Conservation (phyloP, 2,329 filamentous ascomycete genomes). For the Pseudocercospora cruenta region DNA sequence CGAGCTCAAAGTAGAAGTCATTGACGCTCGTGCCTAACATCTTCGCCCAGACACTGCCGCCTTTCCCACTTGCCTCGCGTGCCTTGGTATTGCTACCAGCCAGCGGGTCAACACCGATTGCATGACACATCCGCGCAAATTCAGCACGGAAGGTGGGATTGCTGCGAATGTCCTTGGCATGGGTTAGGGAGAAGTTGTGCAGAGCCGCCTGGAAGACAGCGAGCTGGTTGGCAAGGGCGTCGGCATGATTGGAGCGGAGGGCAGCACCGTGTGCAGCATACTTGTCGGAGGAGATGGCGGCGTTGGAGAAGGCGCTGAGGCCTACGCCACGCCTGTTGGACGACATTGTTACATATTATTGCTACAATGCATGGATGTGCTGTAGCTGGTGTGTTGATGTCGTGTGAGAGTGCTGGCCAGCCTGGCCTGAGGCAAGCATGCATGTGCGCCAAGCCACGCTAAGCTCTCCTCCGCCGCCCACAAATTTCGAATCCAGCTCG, state of each 20-base stretch:
- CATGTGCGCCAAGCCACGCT: conserved; percentile 14
- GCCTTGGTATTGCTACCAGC: conserved; percentile 55
- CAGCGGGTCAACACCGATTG: conserved; percentile 93
- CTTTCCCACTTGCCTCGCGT: conserved; percentile 49
- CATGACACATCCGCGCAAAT: conserved; percentile 97
- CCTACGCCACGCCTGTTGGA: conserved; percentile 76
- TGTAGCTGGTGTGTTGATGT: not conserved
- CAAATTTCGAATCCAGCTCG: conserved; percentile 22
- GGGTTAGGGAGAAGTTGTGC: conserved; percentile 92
- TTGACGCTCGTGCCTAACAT: conserved; percentile 89
- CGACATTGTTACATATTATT: conserved; percentile 42
- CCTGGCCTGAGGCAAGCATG: conserved; percentile 4
- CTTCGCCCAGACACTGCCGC: conserved; percentile 85
- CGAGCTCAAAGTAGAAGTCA: conserved; percentile 98
- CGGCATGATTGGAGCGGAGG: conserved; percentile 81
- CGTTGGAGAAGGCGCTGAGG: conserved; percentile 85
- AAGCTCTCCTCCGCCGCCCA: conserved; percentile 13
- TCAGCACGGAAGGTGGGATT: conserved; percentile 94
- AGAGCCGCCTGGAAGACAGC: conserved; percentile 94
- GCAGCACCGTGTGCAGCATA: conserved; percentile 88
- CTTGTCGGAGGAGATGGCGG: conserved; percentile 80
- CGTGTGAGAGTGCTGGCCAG: not conserved
- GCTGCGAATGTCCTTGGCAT: conserved; percentile 93
- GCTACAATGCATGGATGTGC: not conserved
- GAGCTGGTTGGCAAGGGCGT: conserved; percentile 88